Percentiles rank a stretch among this genome's conserved stretches.
Conservation (phyloP, 2,329 filamentous ascomycete species). For the Xylariaceae sp. region DNA sequence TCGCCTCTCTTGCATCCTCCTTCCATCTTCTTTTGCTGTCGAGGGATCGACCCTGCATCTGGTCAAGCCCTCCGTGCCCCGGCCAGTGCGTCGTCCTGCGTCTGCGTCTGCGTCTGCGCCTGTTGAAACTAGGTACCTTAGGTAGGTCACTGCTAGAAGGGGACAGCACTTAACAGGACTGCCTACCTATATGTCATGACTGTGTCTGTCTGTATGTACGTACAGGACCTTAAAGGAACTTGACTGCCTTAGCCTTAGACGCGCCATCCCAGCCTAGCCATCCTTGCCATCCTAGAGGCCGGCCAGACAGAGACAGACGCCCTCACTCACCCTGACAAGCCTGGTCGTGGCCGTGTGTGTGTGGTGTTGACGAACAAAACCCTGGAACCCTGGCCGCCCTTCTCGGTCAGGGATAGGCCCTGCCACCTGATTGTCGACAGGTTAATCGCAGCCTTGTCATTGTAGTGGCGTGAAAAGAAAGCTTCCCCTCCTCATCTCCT, state of each 20-base stretch:
- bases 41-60: conserved; percentile 29
- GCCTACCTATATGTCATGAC: no score
- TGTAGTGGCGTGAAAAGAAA: conserved; percentile 25
- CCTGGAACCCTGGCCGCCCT: conserved; percentile 21
- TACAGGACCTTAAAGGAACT: no score
- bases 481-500: conserved; percentile 21
- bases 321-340: no score
- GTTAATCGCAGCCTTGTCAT: conserved; percentile 28
- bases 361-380: conserved; percentile 13
- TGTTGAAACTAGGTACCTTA: conserved; percentile 23
- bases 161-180: conserved; percentile 15
- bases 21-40: conserved; percentile 21
- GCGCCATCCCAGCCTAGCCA: conserved; percentile 13
- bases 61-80: conserved; percentile 18
- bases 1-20: conserved; percentile 23
- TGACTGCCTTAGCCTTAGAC: no score
- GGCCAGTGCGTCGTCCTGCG: conserved; percentile 22
- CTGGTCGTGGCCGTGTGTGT: conserved; percentile 7
- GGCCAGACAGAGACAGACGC: conserved; percentile 23
- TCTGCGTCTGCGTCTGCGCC: conserved; percentile 5
- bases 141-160: conserved; percentile 16
- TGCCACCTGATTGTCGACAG: conserved; percentile 20
- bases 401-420: conserved; percentile 20
- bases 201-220: no score
- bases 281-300: conserved; percentile 25